phyloP scores from a whole-genome alignment of 129 eudicot species.

The Flaveria robusta region DNA sequence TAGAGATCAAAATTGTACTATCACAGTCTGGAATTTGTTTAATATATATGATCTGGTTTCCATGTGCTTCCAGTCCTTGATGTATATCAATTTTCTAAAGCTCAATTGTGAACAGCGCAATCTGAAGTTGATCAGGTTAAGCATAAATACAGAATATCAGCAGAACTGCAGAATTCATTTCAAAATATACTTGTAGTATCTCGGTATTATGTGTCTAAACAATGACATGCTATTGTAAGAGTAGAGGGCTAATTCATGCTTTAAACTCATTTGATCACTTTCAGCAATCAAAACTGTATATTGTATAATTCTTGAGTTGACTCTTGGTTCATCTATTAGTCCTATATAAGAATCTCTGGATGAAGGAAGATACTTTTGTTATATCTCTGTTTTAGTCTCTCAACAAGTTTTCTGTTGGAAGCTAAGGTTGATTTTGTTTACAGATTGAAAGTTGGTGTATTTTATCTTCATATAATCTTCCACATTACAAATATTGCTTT shows the following conservation, averaged over 20 bases:
- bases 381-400: slow-evolving; percentile 14
- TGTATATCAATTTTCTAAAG: slow-evolving; percentile 2
- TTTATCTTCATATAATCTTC: slow-evolving; percentile 19
- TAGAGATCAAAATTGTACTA: not conserved
- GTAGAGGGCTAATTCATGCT: slow-evolving; percentile 15
- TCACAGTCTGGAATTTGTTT: not conserved
- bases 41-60: not conserved
- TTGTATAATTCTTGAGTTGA: slow-evolving; percentile 8
- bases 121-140: slow-evolving; percentile 22
- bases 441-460: not conserved
- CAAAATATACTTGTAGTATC: slow-evolving; percentile 5
- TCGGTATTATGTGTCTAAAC: slow-evolving; percentile 12
- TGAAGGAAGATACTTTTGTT: slow-evolving; percentile 1
- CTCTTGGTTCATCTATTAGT: slow-evolving; percentile 21
- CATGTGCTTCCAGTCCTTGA: not conserved
- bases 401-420: not conserved
- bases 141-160: not conserved
- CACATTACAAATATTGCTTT: slow-evolving; percentile 11
- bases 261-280: slow-evolving; percentile 4
- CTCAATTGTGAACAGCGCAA: not conserved
- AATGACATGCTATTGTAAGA: not conserved
- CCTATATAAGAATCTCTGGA: slow-evolving; percentile 2
- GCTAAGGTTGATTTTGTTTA: slow-evolving; percentile 5
- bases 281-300: not conserved
- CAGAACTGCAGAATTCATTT: not conserved